Conservation (phyloP, 164 flowering plant species). For the Magnolia changhungtana region DNA sequence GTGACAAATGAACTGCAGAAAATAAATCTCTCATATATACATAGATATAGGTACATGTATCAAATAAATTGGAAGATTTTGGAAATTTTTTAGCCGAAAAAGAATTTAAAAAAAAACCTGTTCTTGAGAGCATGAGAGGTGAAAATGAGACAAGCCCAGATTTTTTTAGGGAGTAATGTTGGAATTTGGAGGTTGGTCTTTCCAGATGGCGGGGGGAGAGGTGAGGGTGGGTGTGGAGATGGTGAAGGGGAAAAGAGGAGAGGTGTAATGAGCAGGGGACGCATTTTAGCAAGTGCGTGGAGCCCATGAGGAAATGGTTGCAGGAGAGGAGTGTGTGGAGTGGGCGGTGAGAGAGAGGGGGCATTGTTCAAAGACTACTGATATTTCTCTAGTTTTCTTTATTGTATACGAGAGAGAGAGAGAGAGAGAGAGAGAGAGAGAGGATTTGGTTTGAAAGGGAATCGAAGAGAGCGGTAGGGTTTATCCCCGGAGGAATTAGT, state of each 20-base stretch:
- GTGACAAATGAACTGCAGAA: slow-evolving; percentile 13
- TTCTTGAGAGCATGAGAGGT: slow-evolving; percentile 1
- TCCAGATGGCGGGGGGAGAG: background rate
- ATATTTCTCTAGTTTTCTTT: background rate
- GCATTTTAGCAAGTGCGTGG: slow-evolving; percentile 7
- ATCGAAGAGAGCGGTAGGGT: background rate
- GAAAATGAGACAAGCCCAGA: background rate
- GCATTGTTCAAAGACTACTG: background rate
- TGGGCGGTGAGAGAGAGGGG: slow-evolving; percentile 5
- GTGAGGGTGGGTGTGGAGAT: background rate
- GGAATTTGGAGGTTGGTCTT: background rate
- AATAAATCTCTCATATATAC: background rate
- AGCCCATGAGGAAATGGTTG: slow-evolving; percentile 3
- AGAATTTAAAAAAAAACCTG: background rate
- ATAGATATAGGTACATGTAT: background rate
- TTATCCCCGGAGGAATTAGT: background rate
- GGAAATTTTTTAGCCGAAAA: background rate
- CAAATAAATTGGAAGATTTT: background rate
- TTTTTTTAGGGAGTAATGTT: background rate
- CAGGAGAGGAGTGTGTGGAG: slow-evolving; percentile 2
- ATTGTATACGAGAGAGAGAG: background rate
- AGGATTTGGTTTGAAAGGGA: background rate
- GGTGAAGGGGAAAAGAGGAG: background rate
- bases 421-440: slow-evolving; percentile 1
- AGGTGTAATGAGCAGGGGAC: background rate